These are phyloP conservation scores for Alternaria brassicae DNA, from an alignment of 2,329 filamentous ascomycete species.

Conservation along the genomic window DNA sequence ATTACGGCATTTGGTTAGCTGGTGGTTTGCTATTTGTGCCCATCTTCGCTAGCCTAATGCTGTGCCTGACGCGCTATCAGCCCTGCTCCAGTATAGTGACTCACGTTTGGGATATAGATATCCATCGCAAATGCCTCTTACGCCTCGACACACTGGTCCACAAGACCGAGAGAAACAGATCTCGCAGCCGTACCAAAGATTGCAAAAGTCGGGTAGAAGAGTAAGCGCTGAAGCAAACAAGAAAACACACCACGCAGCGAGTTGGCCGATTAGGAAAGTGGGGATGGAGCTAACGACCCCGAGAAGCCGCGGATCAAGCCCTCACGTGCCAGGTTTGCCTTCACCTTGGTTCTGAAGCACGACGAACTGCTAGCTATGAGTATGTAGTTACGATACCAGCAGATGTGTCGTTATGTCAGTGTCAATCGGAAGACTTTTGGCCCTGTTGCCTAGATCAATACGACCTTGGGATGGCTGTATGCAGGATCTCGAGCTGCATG, in stretches of 20 bases:
- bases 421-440: not conserved
- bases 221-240: not conserved
- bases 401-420: not conserved
- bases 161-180: not conserved
- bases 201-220: not conserved
- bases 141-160: not conserved
- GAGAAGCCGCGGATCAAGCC: conserved; percentile 3
- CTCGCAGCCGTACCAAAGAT: not conserved
- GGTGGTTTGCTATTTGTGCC: not conserved
- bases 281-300: conserved; percentile 8
- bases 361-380: not conserved
- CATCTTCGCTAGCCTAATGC: not conserved
- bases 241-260: not conserved
- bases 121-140: conserved; percentile 25
- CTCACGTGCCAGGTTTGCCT: conserved; percentile 15
- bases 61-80: not conserved
- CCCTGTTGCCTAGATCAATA: not conserved
- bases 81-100: not conserved
- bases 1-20: not conserved
- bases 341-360: conserved; percentile 1
- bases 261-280: conserved; percentile 12
- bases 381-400: not conserved
- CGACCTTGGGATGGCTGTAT: not conserved
- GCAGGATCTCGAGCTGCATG: not conserved
- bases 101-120: conserved; percentile 33